phyloP scores from a whole-genome alignment of 1,284 basidiomycete species.

The Cryptococcus sp. region DNA sequence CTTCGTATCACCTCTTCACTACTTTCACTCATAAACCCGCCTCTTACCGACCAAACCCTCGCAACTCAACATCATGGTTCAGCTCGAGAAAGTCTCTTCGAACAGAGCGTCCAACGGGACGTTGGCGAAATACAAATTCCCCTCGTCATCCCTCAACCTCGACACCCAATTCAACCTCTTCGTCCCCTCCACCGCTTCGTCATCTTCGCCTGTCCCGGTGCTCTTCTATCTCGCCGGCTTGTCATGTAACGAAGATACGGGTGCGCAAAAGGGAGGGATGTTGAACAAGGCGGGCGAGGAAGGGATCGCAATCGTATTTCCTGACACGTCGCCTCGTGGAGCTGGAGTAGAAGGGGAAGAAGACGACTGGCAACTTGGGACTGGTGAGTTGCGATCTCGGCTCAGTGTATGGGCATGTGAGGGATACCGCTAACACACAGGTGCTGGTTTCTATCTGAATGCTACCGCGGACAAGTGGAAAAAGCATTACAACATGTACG shows the following conservation, averaged over 20 bases:
- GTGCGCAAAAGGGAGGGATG: slow-evolving; percentile 83
- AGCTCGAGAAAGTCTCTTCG: slow-evolving; percentile 62
- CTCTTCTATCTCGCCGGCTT: slow-evolving; percentile 88
- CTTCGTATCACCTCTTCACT: no score
- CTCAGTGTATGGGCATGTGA: background rate
- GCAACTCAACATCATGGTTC: no score
- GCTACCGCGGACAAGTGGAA: slow-evolving; percentile 73
- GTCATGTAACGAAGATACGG: slow-evolving; percentile 95
- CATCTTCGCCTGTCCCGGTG: slow-evolving; percentile 62
- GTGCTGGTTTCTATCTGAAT: slow-evolving; percentile 90
- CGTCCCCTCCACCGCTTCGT: slow-evolving; percentile 61
- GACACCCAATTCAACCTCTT: slow-evolving; percentile 84
- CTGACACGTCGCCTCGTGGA: slow-evolving; percentile 91
- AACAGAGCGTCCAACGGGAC: slow-evolving; percentile 75
- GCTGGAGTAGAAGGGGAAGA: slow-evolving; percentile 86
- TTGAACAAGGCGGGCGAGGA: slow-evolving; percentile 71
- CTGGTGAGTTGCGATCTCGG: slow-evolving; percentile 46
- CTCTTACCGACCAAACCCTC: no score
- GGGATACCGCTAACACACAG: slow-evolving; percentile 39
- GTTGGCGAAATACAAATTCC: slow-evolving; percentile 81
- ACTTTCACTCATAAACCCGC: no score
- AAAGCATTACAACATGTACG: slow-evolving; percentile 87
- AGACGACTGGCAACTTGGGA: slow-evolving; percentile 87
- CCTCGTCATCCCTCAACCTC: slow-evolving; percentile 68
- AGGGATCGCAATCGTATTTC: slow-evolving; percentile 86